phyloP scores from a whole-genome alignment of 73 alveolate genomes.

The Diophrys appendiculata region DNA sequence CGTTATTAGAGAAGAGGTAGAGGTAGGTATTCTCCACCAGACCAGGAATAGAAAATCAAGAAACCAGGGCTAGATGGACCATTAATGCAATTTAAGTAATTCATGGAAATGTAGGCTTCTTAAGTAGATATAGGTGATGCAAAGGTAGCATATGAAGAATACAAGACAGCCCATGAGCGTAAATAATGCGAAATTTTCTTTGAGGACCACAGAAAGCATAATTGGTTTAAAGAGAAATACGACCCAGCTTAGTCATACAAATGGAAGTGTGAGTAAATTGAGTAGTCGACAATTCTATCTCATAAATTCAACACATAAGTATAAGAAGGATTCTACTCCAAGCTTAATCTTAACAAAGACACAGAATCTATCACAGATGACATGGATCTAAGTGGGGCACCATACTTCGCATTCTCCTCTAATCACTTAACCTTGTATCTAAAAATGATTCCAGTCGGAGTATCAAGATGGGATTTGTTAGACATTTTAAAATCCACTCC shows the following conservation, averaged over 20 bases:
- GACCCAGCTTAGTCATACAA: slow-evolving; percentile 71
- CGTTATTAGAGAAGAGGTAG: neutral
- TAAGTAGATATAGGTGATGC: slow-evolving; percentile 60
- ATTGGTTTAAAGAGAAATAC: slow-evolving; percentile 92
- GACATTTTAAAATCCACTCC: slow-evolving; percentile 67
- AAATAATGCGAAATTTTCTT: slow-evolving; percentile 82
- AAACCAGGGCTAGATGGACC: slow-evolving; percentile 78
- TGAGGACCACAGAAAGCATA: slow-evolving; percentile 77
- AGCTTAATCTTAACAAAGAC: neutral
- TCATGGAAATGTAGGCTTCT: slow-evolving; percentile 63
- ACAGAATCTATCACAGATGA: neutral
- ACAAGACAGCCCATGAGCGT: slow-evolving; percentile 76
- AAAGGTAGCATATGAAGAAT: slow-evolving; percentile 72
- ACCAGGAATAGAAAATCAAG: slow-evolving; percentile 1
- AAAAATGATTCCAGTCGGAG: slow-evolving; percentile 74
- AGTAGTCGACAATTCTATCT: slow-evolving; percentile 68
- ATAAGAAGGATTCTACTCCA: slow-evolving; percentile 4
- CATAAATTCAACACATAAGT: slow-evolving; percentile 58
- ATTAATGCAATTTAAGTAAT: slow-evolving; percentile 57
- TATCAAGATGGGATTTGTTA: slow-evolving; percentile 78
- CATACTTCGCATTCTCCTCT: slow-evolving; percentile 84
- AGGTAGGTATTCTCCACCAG: neutral
- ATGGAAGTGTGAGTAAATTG: slow-evolving; percentile 71
- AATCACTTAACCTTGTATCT: slow-evolving; percentile 68
- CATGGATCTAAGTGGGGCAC: slow-evolving; percentile 63